These are phyloP conservation scores for Vishniacozyma victoriae DNA, from an alignment of 768 basidiomycete species.

Conservation along the genomic window DNA sequence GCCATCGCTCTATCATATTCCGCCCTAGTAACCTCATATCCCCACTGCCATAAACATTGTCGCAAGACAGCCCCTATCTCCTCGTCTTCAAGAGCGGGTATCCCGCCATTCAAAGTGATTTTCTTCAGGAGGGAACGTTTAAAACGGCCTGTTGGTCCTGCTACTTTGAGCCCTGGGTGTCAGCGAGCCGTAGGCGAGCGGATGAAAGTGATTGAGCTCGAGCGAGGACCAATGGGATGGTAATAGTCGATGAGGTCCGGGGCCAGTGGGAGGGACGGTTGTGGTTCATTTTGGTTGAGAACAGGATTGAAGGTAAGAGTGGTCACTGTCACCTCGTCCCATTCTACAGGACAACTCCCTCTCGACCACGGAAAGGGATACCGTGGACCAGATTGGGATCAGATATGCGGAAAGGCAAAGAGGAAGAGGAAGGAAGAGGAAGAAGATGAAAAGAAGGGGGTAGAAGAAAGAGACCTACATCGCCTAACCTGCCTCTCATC, in stretches of 20 bases:
- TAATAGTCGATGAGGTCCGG: too few species aligned
- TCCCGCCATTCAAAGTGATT: constrained; percentile 26
- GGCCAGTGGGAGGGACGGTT: too few species aligned
- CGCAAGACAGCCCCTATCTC: constrained; percentile 39
- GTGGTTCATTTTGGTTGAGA: too few species aligned
- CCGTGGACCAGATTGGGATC: too few species aligned
- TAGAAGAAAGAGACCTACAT: too few species aligned
- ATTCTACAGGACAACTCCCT: too few species aligned
- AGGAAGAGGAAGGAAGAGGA: neutral
- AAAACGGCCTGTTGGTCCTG: constrained; percentile 43
- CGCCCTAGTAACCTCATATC: constrained; percentile 30
- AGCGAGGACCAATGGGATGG: neutral
- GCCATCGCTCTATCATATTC: constrained; percentile 34
- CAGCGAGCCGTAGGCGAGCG: neutral
- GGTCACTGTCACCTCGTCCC: too few species aligned
- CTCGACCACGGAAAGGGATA: too few species aligned
- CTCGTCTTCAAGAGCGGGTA: constrained; percentile 24
- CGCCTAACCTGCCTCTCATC: constrained; percentile 44
- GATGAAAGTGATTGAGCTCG: neutral
- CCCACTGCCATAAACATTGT: constrained; percentile 47
- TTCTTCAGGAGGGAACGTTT: constrained; percentile 41
- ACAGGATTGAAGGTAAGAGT: too few species aligned
- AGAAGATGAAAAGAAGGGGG: too few species aligned
- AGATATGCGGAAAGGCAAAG: too few species aligned
- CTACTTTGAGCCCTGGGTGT: constrained; percentile 40